Evolutionary conservation across 192 early-diverging fungal genomes (phyloP).

Genomic region (Backusella westeae): DNA sequence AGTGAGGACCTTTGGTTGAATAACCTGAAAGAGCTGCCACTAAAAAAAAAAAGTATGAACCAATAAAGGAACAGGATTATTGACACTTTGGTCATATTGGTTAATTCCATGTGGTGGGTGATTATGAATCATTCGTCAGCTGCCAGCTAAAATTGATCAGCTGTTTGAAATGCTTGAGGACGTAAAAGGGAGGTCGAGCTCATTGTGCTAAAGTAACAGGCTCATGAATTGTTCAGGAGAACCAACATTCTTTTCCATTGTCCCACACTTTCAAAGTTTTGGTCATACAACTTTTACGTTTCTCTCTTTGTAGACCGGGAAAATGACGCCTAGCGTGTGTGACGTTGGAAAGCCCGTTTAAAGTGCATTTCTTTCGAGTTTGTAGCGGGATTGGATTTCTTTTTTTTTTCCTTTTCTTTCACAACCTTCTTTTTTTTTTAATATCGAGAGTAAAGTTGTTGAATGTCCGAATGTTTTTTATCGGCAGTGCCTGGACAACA

Average conservation of each 20-base stretch:
- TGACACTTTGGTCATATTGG: neutral
- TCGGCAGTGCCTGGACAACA: neutral
- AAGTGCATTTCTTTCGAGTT: neutral
- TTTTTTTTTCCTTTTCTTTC: neutral
- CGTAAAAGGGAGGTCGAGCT: neutral
- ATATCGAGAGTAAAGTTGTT: neutral
- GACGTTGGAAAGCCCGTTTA: neutral
- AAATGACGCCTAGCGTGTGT: neutral
- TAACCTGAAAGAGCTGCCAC: neutral
- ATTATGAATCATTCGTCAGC: neutral
- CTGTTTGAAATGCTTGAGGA: neutral
- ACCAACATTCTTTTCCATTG: neutral
- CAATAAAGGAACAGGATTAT: neutral
- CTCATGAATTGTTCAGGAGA: neutral
- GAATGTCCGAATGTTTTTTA: neutral
- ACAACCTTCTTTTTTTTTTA: neutral
- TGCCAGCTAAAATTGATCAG: neutral
- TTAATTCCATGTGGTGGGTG: neutral
- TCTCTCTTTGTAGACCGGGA: neutral
- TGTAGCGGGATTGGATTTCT: neutral
- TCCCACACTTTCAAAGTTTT: neutral
- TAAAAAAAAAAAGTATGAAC: neutral
- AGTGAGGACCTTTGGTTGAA: neutral
- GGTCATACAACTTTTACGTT: neutral
- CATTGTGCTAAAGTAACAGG: neutral